Base-by-base conservation (phyloP, 345 rosid species). In the Triadica sebifera region DNA sequence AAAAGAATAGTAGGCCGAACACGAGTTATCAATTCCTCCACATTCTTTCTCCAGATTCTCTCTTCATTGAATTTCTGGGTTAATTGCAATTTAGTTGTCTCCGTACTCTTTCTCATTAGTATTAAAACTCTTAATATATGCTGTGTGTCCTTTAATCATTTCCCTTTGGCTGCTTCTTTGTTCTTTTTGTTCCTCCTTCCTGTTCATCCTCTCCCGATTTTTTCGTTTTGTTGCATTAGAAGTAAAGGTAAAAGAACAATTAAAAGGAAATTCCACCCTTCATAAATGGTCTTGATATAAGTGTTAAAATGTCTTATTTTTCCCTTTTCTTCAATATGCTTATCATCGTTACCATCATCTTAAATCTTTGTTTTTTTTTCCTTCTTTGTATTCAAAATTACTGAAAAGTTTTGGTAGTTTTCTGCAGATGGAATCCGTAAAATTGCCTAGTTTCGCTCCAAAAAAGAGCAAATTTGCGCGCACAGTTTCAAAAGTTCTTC, bases 371-470 rank as follows among this genome's bases (percentile, higher is more conserved):
- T 12, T 38, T 60, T 67, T 69, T 43, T 43, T 43, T 43, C 10
- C 13, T 5, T 12, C 6, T 13, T 8, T 62, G 17, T 0, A 51
- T 73, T 67, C 52, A 57, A 25, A 39, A 7, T 25, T 66, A 7
- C 67, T 46, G 10, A 43, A 10, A 29, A 43, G 8, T 43, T 43
- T 43, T 43, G 47, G 47, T 43, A 6, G 47, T 43, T 69, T 47
- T 41, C 52, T 58, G 69, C 86, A 81, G 90, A 90, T 95, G 99
- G 99, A 91, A 79, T 77, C 92, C 10, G 91, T 85, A 66, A 90
- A 81, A 69, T 87, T 85, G 16, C 70, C 97, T 12, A 78, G 84
- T 4, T 72, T 83, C 74, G 76, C 94, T 41, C 83, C 88, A 19
- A 74, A 85, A 17, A 93, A 87, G 86, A 91, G 90, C 76, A 90